These are phyloP conservation scores for Saksenaea vasiformis DNA, from an alignment of 371 early-diverging fungal species.

Conservation along the genomic window DNA sequence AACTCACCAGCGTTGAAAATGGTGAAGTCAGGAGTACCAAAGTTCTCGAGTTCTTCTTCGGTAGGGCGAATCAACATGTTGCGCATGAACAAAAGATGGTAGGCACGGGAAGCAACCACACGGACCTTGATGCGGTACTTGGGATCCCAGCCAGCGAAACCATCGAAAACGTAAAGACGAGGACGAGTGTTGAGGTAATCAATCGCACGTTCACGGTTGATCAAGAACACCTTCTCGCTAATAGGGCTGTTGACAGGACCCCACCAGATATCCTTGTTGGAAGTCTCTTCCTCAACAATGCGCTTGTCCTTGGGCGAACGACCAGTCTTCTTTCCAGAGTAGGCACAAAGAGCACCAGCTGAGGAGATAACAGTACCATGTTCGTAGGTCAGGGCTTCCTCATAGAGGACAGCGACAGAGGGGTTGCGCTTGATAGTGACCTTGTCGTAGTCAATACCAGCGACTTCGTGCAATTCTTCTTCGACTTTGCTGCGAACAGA, in stretches of 20 bases:
- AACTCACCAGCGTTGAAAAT: conserved; percentile 97
- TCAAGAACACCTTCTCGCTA: conserved; percentile 85
- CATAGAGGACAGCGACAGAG: conserved; percentile 88
- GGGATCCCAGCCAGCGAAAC: conserved; percentile 94
- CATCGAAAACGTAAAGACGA: conserved; percentile 95
- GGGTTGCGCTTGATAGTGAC: conserved; percentile 73
- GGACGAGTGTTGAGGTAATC: conserved; percentile 96
- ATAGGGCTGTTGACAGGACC: conserved; percentile 96
- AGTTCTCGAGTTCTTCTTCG: conserved; percentile 86
- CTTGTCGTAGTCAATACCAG: conserved; percentile 59
- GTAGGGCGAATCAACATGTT: conserved; percentile 98
- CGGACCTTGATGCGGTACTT: conserved; percentile 97
- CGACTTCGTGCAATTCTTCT: conserved; percentile 53
- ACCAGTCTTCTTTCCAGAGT: conserved; percentile 91
- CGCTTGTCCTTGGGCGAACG: conserved; percentile 95
- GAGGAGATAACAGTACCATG: conserved; percentile 89
- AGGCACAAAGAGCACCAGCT: conserved; percentile 90
- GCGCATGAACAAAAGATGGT: conserved; percentile 96
- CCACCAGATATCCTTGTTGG: conserved; percentile 93
- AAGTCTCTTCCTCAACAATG: conserved; percentile 87
- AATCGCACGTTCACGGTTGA: conserved; percentile 94
- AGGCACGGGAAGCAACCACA: conserved; percentile 93
- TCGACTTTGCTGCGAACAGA: conserved; percentile 50
- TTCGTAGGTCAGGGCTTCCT: conserved; percentile 92
- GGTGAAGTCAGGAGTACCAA: conserved; percentile 96